Base-by-base conservation (phyloP, 192 early-diverging fungal species). In the Umbelopsis sp. region DNA sequence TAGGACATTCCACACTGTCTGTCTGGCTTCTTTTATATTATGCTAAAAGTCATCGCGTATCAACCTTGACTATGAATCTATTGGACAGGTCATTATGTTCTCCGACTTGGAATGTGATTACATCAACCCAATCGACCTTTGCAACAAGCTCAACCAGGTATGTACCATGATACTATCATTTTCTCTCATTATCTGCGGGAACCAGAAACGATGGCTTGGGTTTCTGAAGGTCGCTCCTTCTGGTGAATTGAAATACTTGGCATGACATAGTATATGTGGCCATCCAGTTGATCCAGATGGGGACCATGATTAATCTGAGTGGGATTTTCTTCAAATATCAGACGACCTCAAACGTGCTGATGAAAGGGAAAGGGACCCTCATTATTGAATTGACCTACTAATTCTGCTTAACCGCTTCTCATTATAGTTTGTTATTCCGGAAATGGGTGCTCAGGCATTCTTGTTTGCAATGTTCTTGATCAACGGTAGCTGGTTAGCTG, bases 111-210 rank as follows among this genome's bases (percentile, higher is more conserved):
- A 99, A 86, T 95, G 93, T 83, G 97, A 99, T 76, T 99, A 99
- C 84, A 97, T 99, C 85, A 99, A 99, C 81, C 97, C 97, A 14
- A 99, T 99, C 74, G 97, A 99, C 79, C 88, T 99, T 53, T 97
- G 95, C 84, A 93, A 93, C 82, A 95, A 91, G 72, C 86, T 99
- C 77, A 99, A 99, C 80, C 92, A 91, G 83, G 95, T 94, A 85
- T 62, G 68, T 45, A 51, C 8, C 6, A 20, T 41, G 38, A 11
- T 41, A 6, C 12, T 41, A 1, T 0, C 38, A n/a, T n/a, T n/a
- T n/a, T 62, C 16, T 62, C 29, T 20, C 6, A 1, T 36, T n/a
- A 36, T 17, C 3, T 49, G 10, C 2, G 47, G 47, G 10, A 20
- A n/a, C 21, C 26, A 51, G 41, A 51, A 67, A 43, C 8, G 38